Conservation (phyloP, 495 filamentous ascomycete genomes). For the Aspergillus affinis region DNA sequence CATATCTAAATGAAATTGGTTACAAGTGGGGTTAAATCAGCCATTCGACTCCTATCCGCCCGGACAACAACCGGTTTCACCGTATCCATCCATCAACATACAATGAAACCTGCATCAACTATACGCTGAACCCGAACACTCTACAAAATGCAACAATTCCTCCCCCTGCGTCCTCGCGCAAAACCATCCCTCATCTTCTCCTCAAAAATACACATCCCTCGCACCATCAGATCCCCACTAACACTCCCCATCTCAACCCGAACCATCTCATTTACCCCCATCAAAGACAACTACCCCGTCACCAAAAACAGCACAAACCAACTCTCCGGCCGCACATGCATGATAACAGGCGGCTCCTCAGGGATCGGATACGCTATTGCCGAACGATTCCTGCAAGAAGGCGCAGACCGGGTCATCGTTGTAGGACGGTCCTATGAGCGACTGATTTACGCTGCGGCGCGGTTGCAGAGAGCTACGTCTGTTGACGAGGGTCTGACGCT, state of each 20-base stretch:
- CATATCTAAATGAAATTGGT: too few species aligned
- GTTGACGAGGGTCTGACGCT: not conserved
- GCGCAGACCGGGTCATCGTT: constrained; percentile 55
- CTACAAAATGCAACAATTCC: not conserved
- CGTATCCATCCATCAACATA: too few species aligned
- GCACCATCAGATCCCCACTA: too few species aligned
- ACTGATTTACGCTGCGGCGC: constrained; percentile 38
- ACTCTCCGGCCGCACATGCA: constrained; percentile 44
- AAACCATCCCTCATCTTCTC: not conserved
- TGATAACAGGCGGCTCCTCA: constrained; percentile 64
- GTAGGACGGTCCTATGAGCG: constrained; percentile 45
- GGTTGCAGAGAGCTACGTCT: constrained; percentile 11
- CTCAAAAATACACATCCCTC: constrained; percentile 14
- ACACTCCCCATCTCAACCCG: constrained; percentile 8
- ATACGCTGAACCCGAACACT: too few species aligned
- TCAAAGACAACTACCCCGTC: not conserved
- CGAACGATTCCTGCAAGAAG: constrained; percentile 60
- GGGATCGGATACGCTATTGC: constrained; percentile 72
- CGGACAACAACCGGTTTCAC: too few species aligned
- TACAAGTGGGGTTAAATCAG: too few species aligned
- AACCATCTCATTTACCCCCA: not conserved
- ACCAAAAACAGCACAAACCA: constrained; percentile 16
- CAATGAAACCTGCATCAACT: too few species aligned
- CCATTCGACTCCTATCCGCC: too few species aligned
- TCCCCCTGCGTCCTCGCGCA: not conserved